Conservation (phyloP, 768 basidiomycete species). For the Termitomyces bulborhizus region DNA sequence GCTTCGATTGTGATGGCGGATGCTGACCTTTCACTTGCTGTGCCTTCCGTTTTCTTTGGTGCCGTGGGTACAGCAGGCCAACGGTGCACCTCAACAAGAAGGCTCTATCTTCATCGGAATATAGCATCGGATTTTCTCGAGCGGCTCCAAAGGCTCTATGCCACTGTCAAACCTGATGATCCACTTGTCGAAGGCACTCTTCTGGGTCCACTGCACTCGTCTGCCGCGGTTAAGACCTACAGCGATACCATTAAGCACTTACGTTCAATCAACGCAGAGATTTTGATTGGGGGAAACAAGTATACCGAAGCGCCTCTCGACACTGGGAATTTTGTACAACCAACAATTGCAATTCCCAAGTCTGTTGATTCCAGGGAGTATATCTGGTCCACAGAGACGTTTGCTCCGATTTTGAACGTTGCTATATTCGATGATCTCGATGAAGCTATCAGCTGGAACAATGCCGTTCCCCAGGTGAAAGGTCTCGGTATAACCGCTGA, state of each 20-base stretch:
- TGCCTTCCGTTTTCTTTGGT: constrained; percentile 89
- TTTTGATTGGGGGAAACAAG: constrained; percentile 65
- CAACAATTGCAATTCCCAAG: constrained; percentile 73
- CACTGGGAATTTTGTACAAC: constrained; percentile 84
- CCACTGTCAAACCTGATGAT: constrained; percentile 72
- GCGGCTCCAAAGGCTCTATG: constrained; percentile 69
- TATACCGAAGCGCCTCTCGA: constrained; percentile 46
- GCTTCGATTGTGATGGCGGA: constrained; percentile 92
- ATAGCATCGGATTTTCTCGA: constrained; percentile 75
- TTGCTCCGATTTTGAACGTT: constrained; percentile 86
- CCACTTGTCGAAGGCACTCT: constrained; percentile 71
- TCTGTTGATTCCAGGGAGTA: constrained; percentile 43
- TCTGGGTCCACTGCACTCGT: constrained; percentile 82
- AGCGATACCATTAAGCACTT: constrained; percentile 54
- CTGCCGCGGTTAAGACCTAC: constrained; percentile 64
- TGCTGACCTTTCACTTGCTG: constrained; percentile 85
- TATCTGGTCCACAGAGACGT: constrained; percentile 78
- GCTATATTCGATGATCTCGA: constrained; percentile 83
- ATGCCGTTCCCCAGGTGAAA: constrained; percentile 71
- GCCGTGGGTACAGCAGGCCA: constrained; percentile 78
- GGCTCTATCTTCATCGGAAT: constrained; percentile 81
- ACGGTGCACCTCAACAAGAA: constrained; percentile 87
- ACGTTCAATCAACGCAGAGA: constrained; percentile 60
- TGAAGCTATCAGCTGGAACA: constrained; percentile 87
- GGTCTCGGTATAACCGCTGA: constrained; percentile 11